Percentiles rank a stretch among this genome's conserved stretches.
Conservation (phyloP, 2,329 filamentous ascomycete genomes). For the Aplosporella prunicola region DNA sequence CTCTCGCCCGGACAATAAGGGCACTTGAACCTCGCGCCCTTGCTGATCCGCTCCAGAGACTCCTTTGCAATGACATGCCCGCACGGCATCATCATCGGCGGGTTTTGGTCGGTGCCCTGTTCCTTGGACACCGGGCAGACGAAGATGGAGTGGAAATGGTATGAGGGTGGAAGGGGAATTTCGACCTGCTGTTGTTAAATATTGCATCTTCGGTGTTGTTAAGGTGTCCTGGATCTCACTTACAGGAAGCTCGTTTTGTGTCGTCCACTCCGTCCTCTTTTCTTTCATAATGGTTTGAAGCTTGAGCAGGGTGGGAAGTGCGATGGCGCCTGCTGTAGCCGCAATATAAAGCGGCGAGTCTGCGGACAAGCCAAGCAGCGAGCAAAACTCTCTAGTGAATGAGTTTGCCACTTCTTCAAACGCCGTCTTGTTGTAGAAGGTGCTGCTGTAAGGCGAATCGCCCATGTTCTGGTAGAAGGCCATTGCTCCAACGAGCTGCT, state of each 20-base stretch:
- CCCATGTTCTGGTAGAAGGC: conserved; percentile 66
- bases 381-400: conserved; percentile 93
- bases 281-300: conserved; percentile 78
- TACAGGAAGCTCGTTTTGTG: conserved; percentile 79
- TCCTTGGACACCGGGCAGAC: conserved; percentile 97
- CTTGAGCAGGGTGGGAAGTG: conserved; percentile 80
- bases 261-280: conserved; percentile 91
- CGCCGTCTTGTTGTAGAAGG: conserved; percentile 65
- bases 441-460: conserved; percentile 65
- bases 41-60: conserved; percentile 68
- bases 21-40: conserved; percentile 79
- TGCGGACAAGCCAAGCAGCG: conserved; percentile 76
- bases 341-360: conserved; percentile 91
- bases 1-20: conserved; percentile 91
- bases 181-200: conserved; percentile 43
- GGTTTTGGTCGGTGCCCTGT: conserved; percentile 85
- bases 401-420: conserved; percentile 79
- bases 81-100: conserved; percentile 93
- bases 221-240: conserved; percentile 32
- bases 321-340: conserved; percentile 83
- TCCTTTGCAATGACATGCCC: conserved; percentile 89
- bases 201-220: not conserved
- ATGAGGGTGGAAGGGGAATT: conserved; percentile 54
- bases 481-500: conserved; percentile 72
- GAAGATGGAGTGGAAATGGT: conserved; percentile 87